Percentiles rank a stretch among this genome's conserved stretches.
Evolutionary conservation across 768 basidiomycete genomes (phyloP).

Genomic region (Chalciporus pseudorubinellus): DNA sequence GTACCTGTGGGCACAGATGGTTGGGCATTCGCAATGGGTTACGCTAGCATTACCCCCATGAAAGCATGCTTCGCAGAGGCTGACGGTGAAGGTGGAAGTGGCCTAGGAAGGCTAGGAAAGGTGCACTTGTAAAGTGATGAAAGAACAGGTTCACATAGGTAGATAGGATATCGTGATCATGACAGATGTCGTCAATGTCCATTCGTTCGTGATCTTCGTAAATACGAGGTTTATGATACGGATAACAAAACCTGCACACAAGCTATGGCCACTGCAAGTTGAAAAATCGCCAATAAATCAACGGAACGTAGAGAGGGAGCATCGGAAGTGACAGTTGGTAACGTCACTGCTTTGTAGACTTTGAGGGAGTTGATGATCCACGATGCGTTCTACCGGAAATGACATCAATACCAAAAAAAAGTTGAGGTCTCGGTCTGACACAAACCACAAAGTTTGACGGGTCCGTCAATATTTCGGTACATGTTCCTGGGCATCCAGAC

Average conservation of each 20-base stretch:
- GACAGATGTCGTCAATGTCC: constrained; percentile 1
- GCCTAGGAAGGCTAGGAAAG: constrained; percentile 11
- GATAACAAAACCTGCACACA: constrained; percentile 16
- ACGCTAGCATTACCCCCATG: constrained; percentile 75
- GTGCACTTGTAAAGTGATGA: constrained; percentile 31
- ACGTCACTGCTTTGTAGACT: constrained; percentile 60
- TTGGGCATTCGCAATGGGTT: constrained; percentile 72
- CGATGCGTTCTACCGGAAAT: constrained; percentile 58
- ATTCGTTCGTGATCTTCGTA: background rate
- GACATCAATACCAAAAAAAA: constrained; percentile 2
- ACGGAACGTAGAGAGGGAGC: constrained; percentile 4
- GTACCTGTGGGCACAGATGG: constrained; percentile 81
- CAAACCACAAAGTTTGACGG: constrained; percentile 71
- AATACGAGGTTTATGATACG: constrained; percentile 15
- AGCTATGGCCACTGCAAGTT: constrained; percentile 6
- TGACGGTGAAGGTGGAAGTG: constrained; percentile 1
- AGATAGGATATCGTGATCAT: background rate
- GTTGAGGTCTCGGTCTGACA: constrained; percentile 2
- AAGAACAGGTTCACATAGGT: constrained; percentile 39
- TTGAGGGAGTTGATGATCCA: constrained; percentile 81
- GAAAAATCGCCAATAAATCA: constrained; percentile 6
- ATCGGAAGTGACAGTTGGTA: constrained; percentile 38
- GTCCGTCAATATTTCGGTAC: constrained; percentile 57
- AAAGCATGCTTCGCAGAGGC: constrained; percentile 70
- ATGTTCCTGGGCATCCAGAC: constrained; percentile 73